Evolutionary conservation across 2,329 filamentous ascomycete genomes (phyloP), one percentile per base, ranked within the genome.

Genomic region (Leptodontidium sp.): DNA sequence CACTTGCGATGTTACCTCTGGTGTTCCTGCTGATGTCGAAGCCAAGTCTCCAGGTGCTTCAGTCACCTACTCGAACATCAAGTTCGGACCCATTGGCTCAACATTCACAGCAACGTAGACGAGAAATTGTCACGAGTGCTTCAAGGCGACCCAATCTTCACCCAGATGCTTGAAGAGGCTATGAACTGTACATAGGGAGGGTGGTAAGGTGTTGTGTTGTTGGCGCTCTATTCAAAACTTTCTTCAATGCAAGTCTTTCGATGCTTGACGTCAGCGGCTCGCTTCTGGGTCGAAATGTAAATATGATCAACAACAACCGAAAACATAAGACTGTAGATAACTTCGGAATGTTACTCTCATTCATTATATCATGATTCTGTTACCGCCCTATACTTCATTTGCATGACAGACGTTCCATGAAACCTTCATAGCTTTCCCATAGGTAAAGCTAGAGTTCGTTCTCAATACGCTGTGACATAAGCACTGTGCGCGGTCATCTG

Each of bases 1-100:
- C 61, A 80, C 81, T 57, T 90, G 88, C 79, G 66, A 82, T 53
- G 83, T 81, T 63, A 79, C 76, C 72, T 85, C 85, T 17, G 88
- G 88, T 49, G 81, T 79, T 35, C 87, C 87, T 35, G 65, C 76
- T 35, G 81, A 83, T 6, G 78, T 90, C 40, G 84, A 88, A 79
- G 53, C 78, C 32, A 72, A 80, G 64, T 75, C 77, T 21, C 81
- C 85, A 58, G 81, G 82, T 78, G 79, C 86, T 24, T 76, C 72
- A 58, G 83, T 84, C 80, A 71, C 70, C 26, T 75, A 74, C 68
- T 75, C 76, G 55, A 76, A 77, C 68, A 76, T 77, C 69, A 76
- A 75, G 68, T 66, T 70, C 50, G 76, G 76, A 35, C 66, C 73
- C 11, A 76, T 77, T 66, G 74, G 74, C 67, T 77, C 75, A 5